These are phyloP conservation scores for Bolboschoenus planiculmis DNA, from an alignment of 176 grass and related monocot species.

Conservation along the genomic window DNA sequence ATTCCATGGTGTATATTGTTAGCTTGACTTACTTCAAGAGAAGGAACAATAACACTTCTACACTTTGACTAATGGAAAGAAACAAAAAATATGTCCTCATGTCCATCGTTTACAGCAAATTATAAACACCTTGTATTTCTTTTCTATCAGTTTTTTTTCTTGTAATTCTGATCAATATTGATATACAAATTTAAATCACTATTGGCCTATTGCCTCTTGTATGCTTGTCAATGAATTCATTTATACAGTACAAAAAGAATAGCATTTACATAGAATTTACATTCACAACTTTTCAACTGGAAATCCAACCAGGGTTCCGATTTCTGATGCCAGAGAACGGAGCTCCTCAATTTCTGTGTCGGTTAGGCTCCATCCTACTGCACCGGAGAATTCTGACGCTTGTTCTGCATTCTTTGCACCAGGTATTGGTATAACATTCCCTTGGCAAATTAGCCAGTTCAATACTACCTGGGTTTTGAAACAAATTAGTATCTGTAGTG, in stretches of 20 bases:
- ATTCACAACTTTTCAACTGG: constrained; percentile 61
- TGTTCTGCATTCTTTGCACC: constrained; percentile 78
- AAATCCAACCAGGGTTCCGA: constrained; percentile 44
- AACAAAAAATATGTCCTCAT: too few relatives aligned
- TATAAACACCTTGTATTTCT: neutral
- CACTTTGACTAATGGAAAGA: too few relatives aligned
- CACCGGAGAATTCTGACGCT: constrained; percentile 48
- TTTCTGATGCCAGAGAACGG: constrained; percentile 33
- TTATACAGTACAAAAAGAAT: constrained; percentile 2
- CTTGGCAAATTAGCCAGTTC: constrained; percentile 90
- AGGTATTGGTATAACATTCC: constrained; percentile 81
- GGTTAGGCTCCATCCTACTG: constrained; percentile 45
- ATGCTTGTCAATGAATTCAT: neutral
- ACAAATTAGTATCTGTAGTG: neutral
- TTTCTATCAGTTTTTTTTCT: neutral
- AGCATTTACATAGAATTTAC: neutral
- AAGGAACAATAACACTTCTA: neutral
- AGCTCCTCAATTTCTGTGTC: constrained; percentile 50
- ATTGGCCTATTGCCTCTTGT: constrained; percentile 1
- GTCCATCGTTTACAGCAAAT: neutral
- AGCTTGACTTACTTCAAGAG: neutral
- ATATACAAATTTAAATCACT: neutral
- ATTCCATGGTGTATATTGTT: neutral
- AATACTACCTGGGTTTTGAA: constrained; percentile 51
- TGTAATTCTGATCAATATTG: neutral